These are phyloP conservation scores for Asterella californica DNA, from an alignment of 225 moss, liverwort and hornwort genomes.

Conservation along the genomic window DNA sequence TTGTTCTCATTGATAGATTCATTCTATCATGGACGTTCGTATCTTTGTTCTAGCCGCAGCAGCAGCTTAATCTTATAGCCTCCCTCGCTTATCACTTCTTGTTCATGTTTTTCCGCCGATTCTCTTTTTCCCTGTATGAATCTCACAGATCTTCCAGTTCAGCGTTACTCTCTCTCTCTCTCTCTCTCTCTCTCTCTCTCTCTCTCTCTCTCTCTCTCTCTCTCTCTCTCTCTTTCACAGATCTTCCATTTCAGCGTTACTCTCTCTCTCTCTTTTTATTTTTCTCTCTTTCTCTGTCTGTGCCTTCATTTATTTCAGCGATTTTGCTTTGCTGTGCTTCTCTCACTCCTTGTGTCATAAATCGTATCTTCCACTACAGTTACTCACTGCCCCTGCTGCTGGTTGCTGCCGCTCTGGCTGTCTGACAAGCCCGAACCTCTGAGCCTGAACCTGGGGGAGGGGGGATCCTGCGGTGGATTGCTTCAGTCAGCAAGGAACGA, in stretches of 20 bases:
- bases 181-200: neutral
- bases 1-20: neutral
- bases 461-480: neutral
- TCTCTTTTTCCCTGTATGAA: no score
- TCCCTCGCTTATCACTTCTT: neutral
- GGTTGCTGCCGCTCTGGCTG: neutral
- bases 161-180: neutral
- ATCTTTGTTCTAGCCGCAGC: neutral
- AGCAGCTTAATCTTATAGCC: neutral
- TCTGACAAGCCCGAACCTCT: neutral
- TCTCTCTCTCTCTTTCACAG: neutral
- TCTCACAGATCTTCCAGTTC: neutral
- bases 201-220: neutral
- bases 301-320: neutral
- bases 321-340: neutral
- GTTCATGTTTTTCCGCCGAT: neutral
- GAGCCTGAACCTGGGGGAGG: no score
- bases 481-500: neutral
- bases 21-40: neutral
- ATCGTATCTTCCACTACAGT: conserved; percentile 4
- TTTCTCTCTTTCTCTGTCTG: neutral
- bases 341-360: neutral
- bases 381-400: neutral
- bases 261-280: neutral
- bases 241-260: neutral